These are phyloP conservation scores for Fusarium pininemorale DNA, from an alignment of 2,329 filamentous ascomycete species.

Conservation along the genomic window DNA sequence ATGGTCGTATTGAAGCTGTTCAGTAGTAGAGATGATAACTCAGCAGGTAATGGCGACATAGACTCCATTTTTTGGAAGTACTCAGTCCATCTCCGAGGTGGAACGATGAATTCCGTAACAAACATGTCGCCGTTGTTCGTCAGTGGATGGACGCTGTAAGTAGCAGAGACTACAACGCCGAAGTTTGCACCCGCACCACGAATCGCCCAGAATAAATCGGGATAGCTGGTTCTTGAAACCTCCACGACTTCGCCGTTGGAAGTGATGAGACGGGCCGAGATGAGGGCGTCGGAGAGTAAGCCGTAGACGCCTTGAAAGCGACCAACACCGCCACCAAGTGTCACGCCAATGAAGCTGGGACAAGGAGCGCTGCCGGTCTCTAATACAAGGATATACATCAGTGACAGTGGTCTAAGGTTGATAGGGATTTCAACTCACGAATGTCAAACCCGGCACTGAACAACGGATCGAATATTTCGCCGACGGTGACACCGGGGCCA, in stretches of 20 bases:
- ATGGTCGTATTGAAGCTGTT: background rate
- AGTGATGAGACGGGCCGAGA: background rate
- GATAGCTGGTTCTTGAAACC: accelerated
- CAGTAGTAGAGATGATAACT: background rate
- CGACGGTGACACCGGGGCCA: background rate
- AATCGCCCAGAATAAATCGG: background rate
- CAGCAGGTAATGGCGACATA: background rate
- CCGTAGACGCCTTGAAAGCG: accelerated
- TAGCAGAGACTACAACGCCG: background rate
- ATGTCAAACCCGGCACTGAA: background rate
- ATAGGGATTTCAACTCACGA: accelerated
- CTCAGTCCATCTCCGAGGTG: accelerated
- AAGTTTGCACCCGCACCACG: background rate
- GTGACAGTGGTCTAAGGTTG: accelerated
- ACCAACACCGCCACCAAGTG: background rate
- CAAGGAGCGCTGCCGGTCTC: background rate
- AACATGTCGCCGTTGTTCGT: background rate
- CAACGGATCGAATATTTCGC: background rate
- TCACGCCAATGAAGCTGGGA: background rate
- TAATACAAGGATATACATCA: background rate
- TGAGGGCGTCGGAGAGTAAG: background rate
- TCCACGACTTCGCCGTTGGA: accelerated
- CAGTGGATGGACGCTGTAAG: background rate
- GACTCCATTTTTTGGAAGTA: background rate
- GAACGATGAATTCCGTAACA: background rate